Base-by-base conservation (phyloP, 1,284 basidiomycete genomes). In the Moniliella sp. region DNA sequence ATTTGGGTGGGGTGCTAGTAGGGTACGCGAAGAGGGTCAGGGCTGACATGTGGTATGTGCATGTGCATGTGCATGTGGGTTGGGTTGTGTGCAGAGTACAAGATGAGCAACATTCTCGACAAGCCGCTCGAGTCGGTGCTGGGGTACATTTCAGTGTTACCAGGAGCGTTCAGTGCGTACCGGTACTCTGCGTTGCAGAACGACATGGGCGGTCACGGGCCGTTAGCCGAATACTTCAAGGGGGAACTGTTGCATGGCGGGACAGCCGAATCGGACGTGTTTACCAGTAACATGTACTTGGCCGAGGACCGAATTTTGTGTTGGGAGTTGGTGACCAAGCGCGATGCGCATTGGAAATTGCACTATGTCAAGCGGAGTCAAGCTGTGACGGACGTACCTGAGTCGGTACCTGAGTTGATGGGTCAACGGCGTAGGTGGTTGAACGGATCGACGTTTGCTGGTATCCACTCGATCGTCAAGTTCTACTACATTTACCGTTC, bases 291-390 rank as follows among this genome's bases (percentile, higher is more conserved):
- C 60, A 88, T 91, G 83, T 91, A 86, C 57, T 71, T 88, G 10
- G 82, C 82, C 7, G 82, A 84, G 60, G 80, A 80, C 66, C 71
- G 59, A 23, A 86, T 88, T 44, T 66, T 88, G 1, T 88, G 83
- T 57, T 88, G 40, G 81, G 83, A 91, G 57, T 67, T 88, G 5
- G 83, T 88, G 18, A 76, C 76, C 14, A 91, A 91, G 57, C 71
- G 21, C 21, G 21, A 23, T n/a, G 21, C 21, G 8, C 8, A 7
- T 7, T 23, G 21, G 21, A 23, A 7, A n/a, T n/a, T 23, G 21
- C 81, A 86, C 64, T 93, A 88, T 46, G 83, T 86, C 61, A 86
- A 88, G 58, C 79, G 76, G 1, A 81, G 83, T 1, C 80, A 78
- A 47, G 83, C 76, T 2, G 70, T 80, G n/a, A 88, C 83, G 2